These are phyloP conservation scores for Arctium lappa DNA, from an alignment of 129 eudicot genomes.

Conservation along the genomic window DNA sequence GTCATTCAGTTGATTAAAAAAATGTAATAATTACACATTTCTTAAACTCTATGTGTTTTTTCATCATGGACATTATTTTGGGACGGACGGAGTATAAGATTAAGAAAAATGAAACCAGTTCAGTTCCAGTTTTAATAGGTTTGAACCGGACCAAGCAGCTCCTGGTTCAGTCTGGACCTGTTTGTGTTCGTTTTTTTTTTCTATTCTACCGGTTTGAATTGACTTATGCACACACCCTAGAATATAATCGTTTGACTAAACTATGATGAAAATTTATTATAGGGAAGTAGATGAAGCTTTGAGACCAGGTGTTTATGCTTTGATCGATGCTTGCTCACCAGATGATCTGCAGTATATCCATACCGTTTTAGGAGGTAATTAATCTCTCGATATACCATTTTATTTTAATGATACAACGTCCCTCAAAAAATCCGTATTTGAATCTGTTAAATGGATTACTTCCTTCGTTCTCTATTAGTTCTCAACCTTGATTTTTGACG, in stretches of 20 bases:
- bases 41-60: background rate
- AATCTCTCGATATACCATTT: background rate
- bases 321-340: conserved; percentile 81
- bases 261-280: conserved; percentile 13
- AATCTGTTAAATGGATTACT: background rate
- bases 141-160: background rate
- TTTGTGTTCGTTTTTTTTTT: background rate
- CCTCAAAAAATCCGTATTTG: background rate
- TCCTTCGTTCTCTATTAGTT: too few relatives aligned
- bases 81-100: too few relatives aligned
- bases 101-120: background rate
- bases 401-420: background rate
- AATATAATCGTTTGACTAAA: background rate
- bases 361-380: conserved; percentile 83
- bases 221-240: background rate
- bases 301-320: conserved; percentile 89
- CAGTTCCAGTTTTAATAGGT: background rate
- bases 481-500: background rate
- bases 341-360: conserved; percentile 88
- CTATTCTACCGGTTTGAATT: background rate
- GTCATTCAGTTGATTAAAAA: background rate
- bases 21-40: background rate
- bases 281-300: conserved; percentile 95
- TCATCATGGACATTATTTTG: background rate
- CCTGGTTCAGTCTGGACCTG: background rate